Evolutionary conservation across 192 early-diverging fungal genomes (phyloP), one percentile per base, ranked within the genome.

Genomic region (Backusella mclennaniae): DNA sequence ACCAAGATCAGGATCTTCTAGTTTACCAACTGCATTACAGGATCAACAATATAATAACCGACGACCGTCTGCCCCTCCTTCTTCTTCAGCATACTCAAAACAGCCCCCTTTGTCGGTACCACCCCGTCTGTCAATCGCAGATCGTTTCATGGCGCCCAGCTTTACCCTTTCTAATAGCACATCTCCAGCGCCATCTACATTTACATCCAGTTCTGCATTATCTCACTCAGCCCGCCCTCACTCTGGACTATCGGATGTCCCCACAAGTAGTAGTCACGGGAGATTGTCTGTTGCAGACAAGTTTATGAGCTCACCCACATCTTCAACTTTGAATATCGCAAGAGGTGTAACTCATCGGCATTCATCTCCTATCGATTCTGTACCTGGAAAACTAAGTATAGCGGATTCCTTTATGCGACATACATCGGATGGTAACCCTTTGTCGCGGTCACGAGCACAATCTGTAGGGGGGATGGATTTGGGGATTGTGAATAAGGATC

Each of bases 81-180:
- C 46, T n/a, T 44, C 42, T 44, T n/a, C 19, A 49, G 17, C 15
- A 44, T 44, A 49, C 21, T 1, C 56, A 63, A 63, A 63, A 29
- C 56, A 63, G 23, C 56, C 56, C 23, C 56, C 70, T 31, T 19
- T 29, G 11, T 42, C 70, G 9, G 23, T 29, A 19, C 23, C 21
- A 44, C 70, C 70, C 21, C 38, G 42, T 21, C 44, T 72, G 44
- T 72, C 70, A 26, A 72, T 72, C 31, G 70, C 70, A 17, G 70
- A 72, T 26, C 70, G 70, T 26, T 72, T 72, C 0, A 72, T 72
- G 70, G 17, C 31, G 8, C 70, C 70, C 21, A 41, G 35, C 9
- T 31, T 75, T 41, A 29, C 56, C 56, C 56, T 14, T 63, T 63
- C 26, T 44, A 26, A 38, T 75, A n/a, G 15, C 5, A 44, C 26